Conservation (phyloP, 352 stramenopile genomes). For the Globisporangium solare region DNA sequence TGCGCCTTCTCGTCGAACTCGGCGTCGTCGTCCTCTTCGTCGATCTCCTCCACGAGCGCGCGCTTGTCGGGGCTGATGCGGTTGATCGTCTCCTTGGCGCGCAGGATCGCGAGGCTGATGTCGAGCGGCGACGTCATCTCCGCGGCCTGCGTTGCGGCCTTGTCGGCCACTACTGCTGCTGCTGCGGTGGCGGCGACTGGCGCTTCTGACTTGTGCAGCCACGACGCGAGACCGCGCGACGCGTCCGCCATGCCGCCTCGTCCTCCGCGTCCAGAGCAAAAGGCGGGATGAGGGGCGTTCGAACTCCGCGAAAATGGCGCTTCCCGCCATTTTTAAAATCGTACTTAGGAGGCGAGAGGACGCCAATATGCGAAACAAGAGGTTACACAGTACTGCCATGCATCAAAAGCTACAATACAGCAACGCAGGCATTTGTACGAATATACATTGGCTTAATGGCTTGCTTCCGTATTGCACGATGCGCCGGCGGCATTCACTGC, state of each 20-base stretch:
- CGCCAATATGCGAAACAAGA: too few species aligned
- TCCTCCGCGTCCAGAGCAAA: too few species aligned
- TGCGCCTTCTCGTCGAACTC: slow-evolving; percentile 72
- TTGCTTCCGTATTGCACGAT: background rate
- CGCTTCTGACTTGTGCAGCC: slow-evolving; percentile 23
- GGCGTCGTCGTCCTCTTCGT: slow-evolving; percentile 63
- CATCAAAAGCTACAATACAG: too few species aligned
- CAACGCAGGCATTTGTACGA: too few species aligned
- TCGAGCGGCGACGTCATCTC: slow-evolving; percentile 32
- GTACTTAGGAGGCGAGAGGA: background rate
- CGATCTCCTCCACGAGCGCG: slow-evolving; percentile 56
- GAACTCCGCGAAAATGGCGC: too few species aligned
- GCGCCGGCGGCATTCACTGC: background rate
- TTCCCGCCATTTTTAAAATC: background rate
- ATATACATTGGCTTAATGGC: too few species aligned
- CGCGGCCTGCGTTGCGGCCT: slow-evolving; percentile 18
- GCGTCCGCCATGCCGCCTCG: slow-evolving; percentile 21
- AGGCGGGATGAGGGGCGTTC: too few species aligned
- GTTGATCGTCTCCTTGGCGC: slow-evolving; percentile 36
- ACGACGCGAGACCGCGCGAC: slow-evolving; percentile 28
- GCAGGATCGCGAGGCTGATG: slow-evolving; percentile 33
- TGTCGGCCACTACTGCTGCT: background rate
- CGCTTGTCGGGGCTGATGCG: slow-evolving; percentile 52
- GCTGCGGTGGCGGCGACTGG: background rate
- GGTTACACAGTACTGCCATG: too few species aligned